Base-by-base conservation (phyloP, 495 filamentous ascomycete species). In the Halenospora varia region DNA sequence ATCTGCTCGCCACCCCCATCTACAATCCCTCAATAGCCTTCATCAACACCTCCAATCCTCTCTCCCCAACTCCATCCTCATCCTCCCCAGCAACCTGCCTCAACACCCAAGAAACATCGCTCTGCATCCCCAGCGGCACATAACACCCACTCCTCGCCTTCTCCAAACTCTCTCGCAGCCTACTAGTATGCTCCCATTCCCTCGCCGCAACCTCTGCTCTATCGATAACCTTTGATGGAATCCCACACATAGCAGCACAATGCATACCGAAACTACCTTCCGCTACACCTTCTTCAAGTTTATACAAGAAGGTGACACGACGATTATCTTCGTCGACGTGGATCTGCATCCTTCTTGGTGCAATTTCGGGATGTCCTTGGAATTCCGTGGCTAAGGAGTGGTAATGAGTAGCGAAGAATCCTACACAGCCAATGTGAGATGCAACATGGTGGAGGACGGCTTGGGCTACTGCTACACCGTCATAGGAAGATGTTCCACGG, bases 231-330 rank as follows among this genome's bases (percentile, higher is more conserved):
- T 84, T 85, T 42, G 72, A 75, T 0, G 92, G 79, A 46, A 99
- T 97, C 1, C 95, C 95, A 60, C 95, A 99, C 94, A 97, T 99
- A 35, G 88, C 83, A 1, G 95, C 95, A 68, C 95, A 99, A 70
- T 97, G 95, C 95, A 99, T 99, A 62, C 95, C 95, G 72, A 97
- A 97, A 64, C 89, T 94, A 1, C 95, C 95, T 73, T 97, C 95
- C 2, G 95, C 95, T 40, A 99, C 92, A 8, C 95, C 95, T 19
- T 88, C 81, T 72, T 97, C 95, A 0, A 99, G 79, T 66, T 93
- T 94, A 70, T 99, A 99, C 55, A 99, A 71, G 73, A 97, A 99
- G 0, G 94, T 96, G 25, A 99, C 83, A 13, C 86, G 82, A 24
- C 88, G 77, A 47, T 88, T 79, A 41, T 77, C 80, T n/a, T 96